These are phyloP conservation scores for Russula brevipes DNA, from an alignment of 768 basidiomycete genomes.

Conservation along the genomic window DNA sequence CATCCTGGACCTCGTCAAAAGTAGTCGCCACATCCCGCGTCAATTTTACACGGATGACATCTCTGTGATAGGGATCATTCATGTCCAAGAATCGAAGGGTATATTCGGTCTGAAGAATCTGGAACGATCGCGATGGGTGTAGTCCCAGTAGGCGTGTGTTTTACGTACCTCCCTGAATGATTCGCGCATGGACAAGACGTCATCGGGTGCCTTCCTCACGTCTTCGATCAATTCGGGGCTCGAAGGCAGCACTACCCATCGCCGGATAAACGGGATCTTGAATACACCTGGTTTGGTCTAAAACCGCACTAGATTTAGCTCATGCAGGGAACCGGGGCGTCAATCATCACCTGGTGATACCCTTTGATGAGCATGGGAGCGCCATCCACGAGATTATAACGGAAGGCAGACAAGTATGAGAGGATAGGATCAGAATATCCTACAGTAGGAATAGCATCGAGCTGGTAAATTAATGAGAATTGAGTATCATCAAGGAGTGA, in stretches of 20 bases:
- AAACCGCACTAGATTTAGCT: not conserved
- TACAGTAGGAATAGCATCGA: constrained; percentile 30
- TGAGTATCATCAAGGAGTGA: no score
- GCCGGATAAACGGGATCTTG: constrained; percentile 29
- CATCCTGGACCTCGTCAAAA: constrained; percentile 41
- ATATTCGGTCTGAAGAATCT: constrained; percentile 38
- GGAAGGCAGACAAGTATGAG: constrained; percentile 26
- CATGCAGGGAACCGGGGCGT: not conserved
- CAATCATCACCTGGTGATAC: constrained; percentile 4
- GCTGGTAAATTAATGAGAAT: not conserved
- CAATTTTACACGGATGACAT: constrained; percentile 31
- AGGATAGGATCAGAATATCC: constrained; percentile 29
- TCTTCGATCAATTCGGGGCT: constrained; percentile 36
- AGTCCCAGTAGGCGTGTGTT: not conserved
- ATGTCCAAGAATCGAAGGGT: constrained; percentile 35
- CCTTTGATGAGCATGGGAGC: not conserved
- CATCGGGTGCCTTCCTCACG: constrained; percentile 37
- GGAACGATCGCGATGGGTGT: not conserved
- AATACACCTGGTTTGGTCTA: constrained; percentile 31
- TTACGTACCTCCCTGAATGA: constrained; percentile 34
- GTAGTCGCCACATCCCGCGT: constrained; percentile 37
- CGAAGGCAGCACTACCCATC: constrained; percentile 41
- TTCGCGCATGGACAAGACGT: constrained; percentile 34
- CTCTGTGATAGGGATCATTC: constrained; percentile 32
- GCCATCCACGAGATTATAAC: not conserved